Evolutionary conservation across 1,284 basidiomycete genomes (phyloP).

Genomic region (Dichomitus squalens): DNA sequence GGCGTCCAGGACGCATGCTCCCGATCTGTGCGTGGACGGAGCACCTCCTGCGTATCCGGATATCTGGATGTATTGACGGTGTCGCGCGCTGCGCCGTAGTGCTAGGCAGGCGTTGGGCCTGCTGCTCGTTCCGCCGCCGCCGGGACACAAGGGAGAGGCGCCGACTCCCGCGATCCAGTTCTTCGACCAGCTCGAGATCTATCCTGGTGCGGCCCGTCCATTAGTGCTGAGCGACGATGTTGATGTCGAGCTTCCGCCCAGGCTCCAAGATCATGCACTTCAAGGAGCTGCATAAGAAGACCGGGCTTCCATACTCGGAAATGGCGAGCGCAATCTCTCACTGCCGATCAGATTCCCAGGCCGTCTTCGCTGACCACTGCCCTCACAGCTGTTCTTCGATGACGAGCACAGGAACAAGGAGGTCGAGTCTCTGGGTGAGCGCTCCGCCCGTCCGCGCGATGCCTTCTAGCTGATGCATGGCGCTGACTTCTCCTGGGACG

Average conservation of each 20-base stretch:
- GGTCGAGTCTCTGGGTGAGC: slow-evolving; percentile 67
- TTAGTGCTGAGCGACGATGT: not conserved
- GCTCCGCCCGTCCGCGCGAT: slow-evolving; percentile 19
- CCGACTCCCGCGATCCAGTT: slow-evolving; percentile 60
- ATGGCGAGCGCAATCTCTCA: slow-evolving; percentile 58
- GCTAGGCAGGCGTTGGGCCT: slow-evolving; percentile 76
- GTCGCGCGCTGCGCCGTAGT: slow-evolving; percentile 39
- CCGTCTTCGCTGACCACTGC: not conserved
- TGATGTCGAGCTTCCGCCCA: slow-evolving; percentile 26
- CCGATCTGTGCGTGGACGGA: slow-evolving; percentile 60
- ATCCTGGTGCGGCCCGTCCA: slow-evolving; percentile 55
- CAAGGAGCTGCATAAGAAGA: slow-evolving; percentile 72
- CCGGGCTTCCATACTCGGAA: slow-evolving; percentile 80
- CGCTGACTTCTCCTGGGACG: not conserved
- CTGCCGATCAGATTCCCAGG: slow-evolving; percentile 2
- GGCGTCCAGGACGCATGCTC: slow-evolving; percentile 75
- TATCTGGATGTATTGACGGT: not conserved
- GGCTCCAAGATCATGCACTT: slow-evolving; percentile 87
- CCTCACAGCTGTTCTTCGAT: slow-evolving; percentile 76
- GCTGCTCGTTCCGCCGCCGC: slow-evolving; percentile 60
- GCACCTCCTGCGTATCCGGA: not conserved
- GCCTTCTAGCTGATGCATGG: slow-evolving; percentile 5
- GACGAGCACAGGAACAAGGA: slow-evolving; percentile 80
- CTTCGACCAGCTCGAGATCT: slow-evolving; percentile 85
- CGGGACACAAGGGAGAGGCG: slow-evolving; percentile 38